phyloP scores from a whole-genome alignment of 1,139 yeast genomes.

The Candida anutae region DNA sequence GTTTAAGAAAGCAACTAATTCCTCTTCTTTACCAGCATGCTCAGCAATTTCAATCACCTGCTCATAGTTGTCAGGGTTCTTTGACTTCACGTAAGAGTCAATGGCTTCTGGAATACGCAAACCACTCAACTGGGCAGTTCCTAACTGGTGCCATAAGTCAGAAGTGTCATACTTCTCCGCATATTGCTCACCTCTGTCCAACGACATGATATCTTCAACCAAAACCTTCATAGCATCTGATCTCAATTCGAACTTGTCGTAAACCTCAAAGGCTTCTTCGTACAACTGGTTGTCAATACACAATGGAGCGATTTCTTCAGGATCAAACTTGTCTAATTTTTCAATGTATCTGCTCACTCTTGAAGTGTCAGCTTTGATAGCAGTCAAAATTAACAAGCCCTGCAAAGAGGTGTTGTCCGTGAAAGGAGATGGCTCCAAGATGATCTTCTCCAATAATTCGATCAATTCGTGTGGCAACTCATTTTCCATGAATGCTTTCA shows the following conservation, averaged over 20 bases:
- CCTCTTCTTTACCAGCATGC: slow-evolving; percentile 94
- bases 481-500: slow-evolving; percentile 94
- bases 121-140: slow-evolving; percentile 94
- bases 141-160: slow-evolving; percentile 91
- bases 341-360: slow-evolving; percentile 82
- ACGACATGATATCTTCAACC: slow-evolving; percentile 87
- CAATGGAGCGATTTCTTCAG: slow-evolving; percentile 87
- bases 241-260: slow-evolving; percentile 75
- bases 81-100: slow-evolving; percentile 80
- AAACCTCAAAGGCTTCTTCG: slow-evolving; percentile 94
- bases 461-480: slow-evolving; percentile 89
- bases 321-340: slow-evolving; percentile 84
- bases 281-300: slow-evolving; percentile 81
- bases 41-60: slow-evolving; percentile 93
- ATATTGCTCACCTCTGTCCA: slow-evolving; percentile 90
- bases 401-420: slow-evolving; percentile 92
- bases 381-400: slow-evolving; percentile 86
- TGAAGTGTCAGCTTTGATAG: slow-evolving; percentile 88
- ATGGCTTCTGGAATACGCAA: slow-evolving; percentile 89
- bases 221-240: slow-evolving; percentile 81
- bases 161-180: slow-evolving; percentile 85
- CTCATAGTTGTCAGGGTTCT: slow-evolving; percentile 83
- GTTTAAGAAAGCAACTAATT: slow-evolving; percentile 73
- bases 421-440: slow-evolving; percentile 94
- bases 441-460: slow-evolving; percentile 90